These are phyloP conservation scores for Phellopilus nigrolimitatus DNA, from an alignment of 1,284 basidiomycete species.

Conservation along the genomic window DNA sequence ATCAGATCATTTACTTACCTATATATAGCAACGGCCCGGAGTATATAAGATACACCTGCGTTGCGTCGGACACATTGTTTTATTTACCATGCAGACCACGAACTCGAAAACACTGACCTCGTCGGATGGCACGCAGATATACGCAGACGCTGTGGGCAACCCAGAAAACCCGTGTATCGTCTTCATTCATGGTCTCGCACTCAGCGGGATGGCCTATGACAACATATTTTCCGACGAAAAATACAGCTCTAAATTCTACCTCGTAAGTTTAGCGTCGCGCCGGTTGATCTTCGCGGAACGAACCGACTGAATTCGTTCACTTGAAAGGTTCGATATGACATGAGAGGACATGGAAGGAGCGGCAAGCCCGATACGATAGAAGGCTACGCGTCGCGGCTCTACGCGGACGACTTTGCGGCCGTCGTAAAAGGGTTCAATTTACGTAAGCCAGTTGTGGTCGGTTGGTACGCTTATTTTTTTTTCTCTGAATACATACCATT, in stretches of 20 bases:
- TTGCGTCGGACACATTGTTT: too few relatives aligned
- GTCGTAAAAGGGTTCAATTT: constrained; percentile 32
- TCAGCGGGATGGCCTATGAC: constrained; percentile 23
- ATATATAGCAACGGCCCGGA: too few relatives aligned
- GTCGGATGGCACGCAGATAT: constrained; percentile 24
- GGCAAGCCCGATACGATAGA: constrained; percentile 26
- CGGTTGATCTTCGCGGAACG: too few relatives aligned
- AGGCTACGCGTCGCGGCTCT: constrained; percentile 28
- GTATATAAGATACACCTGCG: too few relatives aligned
- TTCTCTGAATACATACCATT: not conserved
- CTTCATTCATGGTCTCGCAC: constrained; percentile 24
- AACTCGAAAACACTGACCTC: constrained; percentile 20
- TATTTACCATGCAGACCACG: too few relatives aligned
- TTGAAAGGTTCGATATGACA: too few relatives aligned
- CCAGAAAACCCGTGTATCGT: constrained; percentile 22
- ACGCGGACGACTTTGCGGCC: constrained; percentile 35
- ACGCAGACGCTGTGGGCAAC: constrained; percentile 26
- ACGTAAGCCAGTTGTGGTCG: constrained; percentile 33
- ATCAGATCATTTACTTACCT: too few relatives aligned
- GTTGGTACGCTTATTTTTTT: constrained; percentile 14
- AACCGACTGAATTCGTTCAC: too few relatives aligned
- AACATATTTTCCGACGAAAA: constrained; percentile 19
- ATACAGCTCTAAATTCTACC: constrained; percentile 20
- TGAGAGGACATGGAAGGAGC: constrained; percentile 27
- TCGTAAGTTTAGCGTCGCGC: too few relatives aligned